phyloP scores from a whole-genome alignment of 371 early-diverging fungal species.

The Mucor ambiguus region DNA sequence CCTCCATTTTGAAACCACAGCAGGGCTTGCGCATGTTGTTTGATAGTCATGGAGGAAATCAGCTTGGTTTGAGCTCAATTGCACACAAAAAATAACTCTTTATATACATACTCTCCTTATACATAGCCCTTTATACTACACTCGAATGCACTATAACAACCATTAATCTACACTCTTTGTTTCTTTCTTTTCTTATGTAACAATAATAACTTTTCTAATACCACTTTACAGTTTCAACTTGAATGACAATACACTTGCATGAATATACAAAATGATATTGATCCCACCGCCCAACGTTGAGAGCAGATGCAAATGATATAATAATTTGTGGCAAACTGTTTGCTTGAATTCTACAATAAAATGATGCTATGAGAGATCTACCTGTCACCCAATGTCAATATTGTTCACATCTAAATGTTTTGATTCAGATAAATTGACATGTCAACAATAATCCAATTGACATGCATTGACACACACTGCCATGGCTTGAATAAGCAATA shows the following conservation, averaged over 20 bases:
- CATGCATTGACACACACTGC: not conserved
- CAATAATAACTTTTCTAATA: not conserved
- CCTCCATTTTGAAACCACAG: constrained; percentile 19
- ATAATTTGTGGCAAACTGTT: not conserved
- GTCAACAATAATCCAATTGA: not conserved
- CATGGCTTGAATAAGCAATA: not conserved
- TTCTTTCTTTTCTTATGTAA: not conserved
- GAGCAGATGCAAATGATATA: too few species aligned
- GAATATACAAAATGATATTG: not conserved
- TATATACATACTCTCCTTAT: not conserved
- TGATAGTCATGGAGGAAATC: constrained; percentile 10
- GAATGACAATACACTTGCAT: not conserved
- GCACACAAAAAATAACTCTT: constrained; percentile 3
- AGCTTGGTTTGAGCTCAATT: constrained; percentile 19
- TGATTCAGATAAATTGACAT: too few species aligned
- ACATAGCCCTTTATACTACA: not conserved
- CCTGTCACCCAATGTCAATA: too few species aligned
- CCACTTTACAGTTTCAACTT: not conserved
- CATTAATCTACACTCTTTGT: not conserved
- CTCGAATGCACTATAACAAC: not conserved
- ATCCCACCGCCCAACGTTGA: not conserved
- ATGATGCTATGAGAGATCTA: too few species aligned
- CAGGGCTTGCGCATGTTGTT: constrained; percentile 23
- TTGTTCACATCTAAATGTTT: too few species aligned
- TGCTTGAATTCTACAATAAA: too few species aligned